These are phyloP conservation scores for Didymella sp. DNA, from an alignment of 2,329 filamentous ascomycete species.

Conservation along the genomic window DNA sequence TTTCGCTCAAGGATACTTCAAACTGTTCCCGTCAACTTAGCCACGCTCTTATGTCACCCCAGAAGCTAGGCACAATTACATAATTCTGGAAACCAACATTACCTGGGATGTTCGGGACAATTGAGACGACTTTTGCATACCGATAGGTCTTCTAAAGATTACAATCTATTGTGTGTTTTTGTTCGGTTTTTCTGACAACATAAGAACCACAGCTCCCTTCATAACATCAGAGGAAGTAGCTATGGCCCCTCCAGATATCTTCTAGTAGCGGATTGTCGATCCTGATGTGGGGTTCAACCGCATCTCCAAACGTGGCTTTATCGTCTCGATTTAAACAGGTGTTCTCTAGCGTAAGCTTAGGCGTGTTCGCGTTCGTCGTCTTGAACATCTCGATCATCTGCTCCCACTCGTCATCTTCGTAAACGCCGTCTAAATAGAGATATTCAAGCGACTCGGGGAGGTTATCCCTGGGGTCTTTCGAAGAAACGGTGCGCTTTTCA, in stretches of 20 bases:
- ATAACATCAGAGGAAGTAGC: not conserved
- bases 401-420: slow-evolving; percentile 1
- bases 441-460: slow-evolving; percentile 13
- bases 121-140: too few relatives aligned
- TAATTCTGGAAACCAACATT: too few relatives aligned
- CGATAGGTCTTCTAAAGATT: too few relatives aligned
- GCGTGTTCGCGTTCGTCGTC: not conserved
- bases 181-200: too few relatives aligned
- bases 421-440: slow-evolving; percentile 2
- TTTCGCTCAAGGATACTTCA: too few relatives aligned
- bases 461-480: slow-evolving; percentile 4
- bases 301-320: not conserved
- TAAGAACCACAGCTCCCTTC: too few relatives aligned
- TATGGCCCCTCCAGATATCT: not conserved
- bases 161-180: too few relatives aligned
- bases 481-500: not conserved
- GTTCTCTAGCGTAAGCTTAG: slow-evolving; percentile 8
- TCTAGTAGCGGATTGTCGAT: not conserved
- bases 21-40: too few relatives aligned
- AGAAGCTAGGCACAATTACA: too few relatives aligned
- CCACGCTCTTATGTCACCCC: too few relatives aligned
- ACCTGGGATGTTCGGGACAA: too few relatives aligned
- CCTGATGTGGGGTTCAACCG: not conserved
- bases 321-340: not conserved
- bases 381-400: not conserved